These are phyloP conservation scores for Diaporthe batatas DNA, from an alignment of 2,329 filamentous ascomycete genomes.

Conservation along the genomic window DNA sequence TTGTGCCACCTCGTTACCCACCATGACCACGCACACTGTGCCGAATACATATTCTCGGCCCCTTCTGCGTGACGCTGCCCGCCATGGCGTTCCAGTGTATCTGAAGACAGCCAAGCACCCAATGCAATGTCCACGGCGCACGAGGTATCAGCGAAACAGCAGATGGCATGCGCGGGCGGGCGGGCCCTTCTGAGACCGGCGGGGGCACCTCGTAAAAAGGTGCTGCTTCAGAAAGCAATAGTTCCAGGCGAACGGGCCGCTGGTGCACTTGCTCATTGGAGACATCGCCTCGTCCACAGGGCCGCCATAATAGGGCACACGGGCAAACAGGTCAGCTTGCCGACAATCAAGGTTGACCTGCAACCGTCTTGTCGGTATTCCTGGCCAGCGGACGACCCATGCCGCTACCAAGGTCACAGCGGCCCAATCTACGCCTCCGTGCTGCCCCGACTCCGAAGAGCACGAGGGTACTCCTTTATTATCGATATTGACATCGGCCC, in stretches of 20 bases:
- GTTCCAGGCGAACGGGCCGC: neutral
- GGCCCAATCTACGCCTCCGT: neutral
- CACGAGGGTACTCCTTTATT: neutral
- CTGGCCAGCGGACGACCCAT: slow-evolving; percentile 2
- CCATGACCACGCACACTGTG: neutral
- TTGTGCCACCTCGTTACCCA: too few species aligned
- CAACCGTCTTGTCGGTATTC: neutral
- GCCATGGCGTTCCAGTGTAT: neutral
- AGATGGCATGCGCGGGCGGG: neutral
- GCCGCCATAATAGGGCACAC: neutral
- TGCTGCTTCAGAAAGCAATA: slow-evolving; percentile 30
- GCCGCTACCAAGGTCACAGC: neutral
- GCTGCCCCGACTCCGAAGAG: neutral
- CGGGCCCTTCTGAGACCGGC: slow-evolving; percentile 13
- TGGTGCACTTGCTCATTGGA: slow-evolving; percentile 1
- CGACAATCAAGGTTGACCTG: too few species aligned
- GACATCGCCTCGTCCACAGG: neutral
- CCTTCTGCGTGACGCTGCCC: neutral
- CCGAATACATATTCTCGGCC: neutral
- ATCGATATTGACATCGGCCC: slow-evolving; percentile 22
- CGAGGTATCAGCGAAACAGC: slow-evolving; percentile 9
- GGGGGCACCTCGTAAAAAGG: slow-evolving; percentile 11
- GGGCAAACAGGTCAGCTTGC: neutral
- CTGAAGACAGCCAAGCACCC: slow-evolving; percentile 21
- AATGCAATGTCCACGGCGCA: slow-evolving; percentile 15